These are phyloP conservation scores for Paraleonurus japonicus DNA, from an alignment of 257 asterid species.

Conservation along the genomic window DNA sequence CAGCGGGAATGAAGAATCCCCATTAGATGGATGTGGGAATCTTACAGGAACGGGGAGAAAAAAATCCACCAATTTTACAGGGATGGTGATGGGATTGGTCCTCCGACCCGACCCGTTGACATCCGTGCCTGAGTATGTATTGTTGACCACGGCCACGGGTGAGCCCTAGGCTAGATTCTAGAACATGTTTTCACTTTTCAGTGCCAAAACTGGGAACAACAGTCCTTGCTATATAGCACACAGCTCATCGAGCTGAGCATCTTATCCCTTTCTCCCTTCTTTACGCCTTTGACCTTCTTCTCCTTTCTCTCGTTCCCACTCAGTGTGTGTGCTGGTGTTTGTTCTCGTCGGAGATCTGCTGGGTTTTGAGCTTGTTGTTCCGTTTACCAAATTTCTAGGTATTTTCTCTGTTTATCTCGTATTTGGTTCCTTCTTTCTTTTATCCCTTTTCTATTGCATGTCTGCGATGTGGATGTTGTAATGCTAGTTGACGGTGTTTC, in stretches of 20 bases:
- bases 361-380: constrained; percentile 4
- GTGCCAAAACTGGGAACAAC: too few relatives aligned
- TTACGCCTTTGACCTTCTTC: neutral
- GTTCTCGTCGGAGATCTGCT: constrained; percentile 6
- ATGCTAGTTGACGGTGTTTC: neutral
- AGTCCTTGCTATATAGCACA: neutral
- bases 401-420: constrained; percentile 1
- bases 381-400: constrained; percentile 18
- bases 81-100: too few relatives aligned
- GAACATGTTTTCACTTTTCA: too few relatives aligned
- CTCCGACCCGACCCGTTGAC: too few relatives aligned
- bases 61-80: too few relatives aligned
- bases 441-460: neutral
- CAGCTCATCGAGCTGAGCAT: neutral
- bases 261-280: neutral
- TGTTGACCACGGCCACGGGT: too few relatives aligned
- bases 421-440: neutral
- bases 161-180: too few relatives aligned
- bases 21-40: too few relatives aligned
- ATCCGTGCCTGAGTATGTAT: too few relatives aligned
- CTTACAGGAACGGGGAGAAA: too few relatives aligned
- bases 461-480: neutral
- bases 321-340: neutral
- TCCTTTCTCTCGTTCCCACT: neutral
- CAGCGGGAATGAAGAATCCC: too few relatives aligned